A percentile compares a stretch with the other conserved stretches of the same genome.
These are phyloP conservation scores for Cronartium quercuum DNA, from an alignment of 1,284 basidiomycete genomes.

Conservation along the genomic window DNA sequence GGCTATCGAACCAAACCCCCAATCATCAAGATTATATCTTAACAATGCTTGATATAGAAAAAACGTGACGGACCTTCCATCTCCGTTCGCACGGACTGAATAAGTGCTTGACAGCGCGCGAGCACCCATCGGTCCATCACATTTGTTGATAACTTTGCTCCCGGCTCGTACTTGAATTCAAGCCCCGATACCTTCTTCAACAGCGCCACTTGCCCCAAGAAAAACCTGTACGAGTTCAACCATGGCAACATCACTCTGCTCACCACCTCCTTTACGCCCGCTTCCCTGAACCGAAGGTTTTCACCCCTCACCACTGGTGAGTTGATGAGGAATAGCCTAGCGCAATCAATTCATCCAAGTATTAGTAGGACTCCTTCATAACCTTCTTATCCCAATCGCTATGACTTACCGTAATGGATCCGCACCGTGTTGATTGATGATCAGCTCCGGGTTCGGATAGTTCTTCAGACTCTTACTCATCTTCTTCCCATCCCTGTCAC, in stretches of 20 bases:
- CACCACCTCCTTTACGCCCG: constrained; percentile 93
- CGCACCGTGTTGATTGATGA: constrained; percentile 88
- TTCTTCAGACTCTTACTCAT: constrained; percentile 99
- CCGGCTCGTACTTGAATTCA: constrained; percentile 79
- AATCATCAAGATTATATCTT: not conserved
- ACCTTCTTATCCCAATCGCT: no score
- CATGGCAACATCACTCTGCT: constrained; percentile 94
- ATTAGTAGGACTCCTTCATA: no score
- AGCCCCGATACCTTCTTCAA: constrained; percentile 74
- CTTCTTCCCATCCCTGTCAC: constrained; percentile 84
- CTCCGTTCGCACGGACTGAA: constrained; percentile 82
- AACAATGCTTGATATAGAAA: not conserved
- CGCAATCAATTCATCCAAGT: no score
- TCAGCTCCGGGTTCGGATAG: constrained; percentile 91
- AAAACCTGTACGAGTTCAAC: constrained; percentile 99
- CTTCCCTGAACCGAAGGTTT: constrained; percentile 95
- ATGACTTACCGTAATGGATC: constrained; percentile 74
- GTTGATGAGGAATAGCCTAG: constrained; percentile 93
- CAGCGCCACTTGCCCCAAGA: constrained; percentile 87
- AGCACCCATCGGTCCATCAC: constrained; percentile 99
- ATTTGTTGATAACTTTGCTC: constrained; percentile 77
- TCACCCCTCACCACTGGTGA: constrained; percentile 97
- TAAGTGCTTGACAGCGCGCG: constrained; percentile 91
- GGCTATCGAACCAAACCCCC: constrained; percentile 49
- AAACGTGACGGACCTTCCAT: constrained; percentile 63